Evolutionary conservation across 2,329 filamentous ascomycete species (phyloP).

Genomic region (Fusarium decemcellulare): DNA sequence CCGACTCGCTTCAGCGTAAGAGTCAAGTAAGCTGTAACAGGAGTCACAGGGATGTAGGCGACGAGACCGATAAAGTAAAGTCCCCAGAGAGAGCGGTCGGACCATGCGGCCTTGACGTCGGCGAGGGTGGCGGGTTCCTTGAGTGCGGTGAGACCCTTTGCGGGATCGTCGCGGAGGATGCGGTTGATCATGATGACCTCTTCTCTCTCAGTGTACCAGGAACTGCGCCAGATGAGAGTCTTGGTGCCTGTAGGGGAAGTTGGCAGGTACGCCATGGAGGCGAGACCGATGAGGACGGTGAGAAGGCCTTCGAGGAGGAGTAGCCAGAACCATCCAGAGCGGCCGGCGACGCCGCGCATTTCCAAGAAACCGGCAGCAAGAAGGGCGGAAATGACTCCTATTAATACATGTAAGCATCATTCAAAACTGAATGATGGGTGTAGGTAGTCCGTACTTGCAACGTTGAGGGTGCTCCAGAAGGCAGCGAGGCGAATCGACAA

Average conservation of each 20-base stretch:
- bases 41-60: slow-evolving; percentile 64
- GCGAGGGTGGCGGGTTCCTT: slow-evolving; percentile 58
- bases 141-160: slow-evolving; percentile 64
- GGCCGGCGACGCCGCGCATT: slow-evolving; percentile 63
- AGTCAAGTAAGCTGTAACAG: slow-evolving; percentile 66
- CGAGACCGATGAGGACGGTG: slow-evolving; percentile 66
- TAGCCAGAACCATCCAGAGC: slow-evolving; percentile 70
- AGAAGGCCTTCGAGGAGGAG: slow-evolving; percentile 58
- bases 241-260: slow-evolving; percentile 76
- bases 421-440: slow-evolving; percentile 27
- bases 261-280: slow-evolving; percentile 73
- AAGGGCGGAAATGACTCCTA: slow-evolving; percentile 62
- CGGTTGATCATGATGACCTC: slow-evolving; percentile 79
- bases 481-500: slow-evolving; percentile 76
- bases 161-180: slow-evolving; percentile 67
- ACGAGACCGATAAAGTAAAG: slow-evolving; percentile 65
- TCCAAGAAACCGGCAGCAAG: slow-evolving; percentile 62
- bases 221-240: slow-evolving; percentile 70
- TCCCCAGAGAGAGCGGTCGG: slow-evolving; percentile 64
- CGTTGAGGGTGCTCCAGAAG: slow-evolving; percentile 73
- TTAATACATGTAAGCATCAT: slow-evolving; percentile 52
- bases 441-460: slow-evolving; percentile 48
- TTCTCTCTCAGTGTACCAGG: slow-evolving; percentile 77
- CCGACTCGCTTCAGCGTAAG: slow-evolving; percentile 69
- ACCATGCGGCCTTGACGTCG: slow-evolving; percentile 61